Evolutionary conservation across 108 stramenopile species (phyloP), one percentile per base, ranked within the genome.

Genomic region (Discostella stelligeroides): DNA sequence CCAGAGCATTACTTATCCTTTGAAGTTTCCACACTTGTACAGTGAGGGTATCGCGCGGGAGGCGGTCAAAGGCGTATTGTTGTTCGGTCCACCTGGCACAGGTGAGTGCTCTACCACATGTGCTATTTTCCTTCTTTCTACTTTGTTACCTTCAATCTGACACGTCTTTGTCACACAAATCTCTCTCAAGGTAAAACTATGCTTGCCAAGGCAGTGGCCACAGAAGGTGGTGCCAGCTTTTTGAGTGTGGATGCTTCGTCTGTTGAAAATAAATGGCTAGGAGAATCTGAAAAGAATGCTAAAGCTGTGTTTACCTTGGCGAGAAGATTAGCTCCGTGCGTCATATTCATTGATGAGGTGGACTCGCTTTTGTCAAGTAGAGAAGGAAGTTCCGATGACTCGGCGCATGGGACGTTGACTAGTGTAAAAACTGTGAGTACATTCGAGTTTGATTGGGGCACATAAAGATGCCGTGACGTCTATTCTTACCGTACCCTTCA

Each of bases 231-330:
- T 2, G 97, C 97, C 4, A 95, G 93, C 30, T 98, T 98, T 62
- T 82, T 98, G 30, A 90, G 91, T 66, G 93, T 98, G 11, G 97
- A 97, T 75, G 97, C 98, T 21, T 96, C 94, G 23, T 93, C 94
- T 42, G 94, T 99, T 41, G 97, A 97, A 81, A 98, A 97, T 83
- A 99, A 99, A 68, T 99, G 97, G 97, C 86, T 99, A 17, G 97
- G 97, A 25, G 98, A 98, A 67, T 94, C 92, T 20, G 98, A 98
- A 82, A 98, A 98, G 79, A 97, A 98, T 82, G 97, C 97, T 25
- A 94, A 97, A 71, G 98, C 98, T n/a, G 97, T 99, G 15, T 98
- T 99, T 75, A 97, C 97, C n/a, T 82, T 99, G 27, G 98, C 98
- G 0, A 78, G 97, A 40, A 79, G 96, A 38, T 81, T 98, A 13